A percentile compares a stretch with the other conserved stretches of the same genome.
Conservation (phyloP, 805 yeast species). For the Lachancea sp. region DNA sequence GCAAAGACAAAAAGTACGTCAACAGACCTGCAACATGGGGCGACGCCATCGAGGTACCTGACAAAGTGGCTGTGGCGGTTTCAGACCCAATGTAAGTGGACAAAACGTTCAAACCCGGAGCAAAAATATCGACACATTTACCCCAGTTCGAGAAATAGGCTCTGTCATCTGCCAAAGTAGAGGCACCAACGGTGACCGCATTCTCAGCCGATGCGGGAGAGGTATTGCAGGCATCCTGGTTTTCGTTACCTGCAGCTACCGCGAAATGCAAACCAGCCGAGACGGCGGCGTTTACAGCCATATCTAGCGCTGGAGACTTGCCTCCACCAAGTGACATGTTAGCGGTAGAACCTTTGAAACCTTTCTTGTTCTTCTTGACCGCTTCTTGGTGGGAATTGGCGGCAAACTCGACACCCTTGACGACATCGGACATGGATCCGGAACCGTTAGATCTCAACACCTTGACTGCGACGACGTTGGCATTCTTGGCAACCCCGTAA, state of each 20-base stretch:
- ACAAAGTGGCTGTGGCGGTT: slow-evolving; percentile 69
- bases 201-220: slow-evolving; percentile 86
- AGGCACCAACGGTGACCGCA: slow-evolving; percentile 93
- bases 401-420: slow-evolving; percentile 80
- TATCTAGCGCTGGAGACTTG: slow-evolving; percentile 75
- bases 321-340: slow-evolving; percentile 97
- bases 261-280: slow-evolving; percentile 85
- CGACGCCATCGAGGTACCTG: slow-evolving; percentile 98
- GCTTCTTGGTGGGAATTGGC: slow-evolving; percentile 61
- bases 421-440: slow-evolving; percentile 77
- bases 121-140: slow-evolving; percentile 91
- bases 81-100: slow-evolving; percentile 79
- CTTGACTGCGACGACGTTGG: slow-evolving; percentile 73
- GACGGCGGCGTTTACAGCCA: slow-evolving; percentile 87
- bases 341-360: slow-evolving; percentile 79
- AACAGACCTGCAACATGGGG: slow-evolving; percentile 93
- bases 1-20: slow-evolving; percentile 80
- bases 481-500: slow-evolving; percentile 81
- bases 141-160: slow-evolving; percentile 96
- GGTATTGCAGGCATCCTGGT: slow-evolving; percentile 84
- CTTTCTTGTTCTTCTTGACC: slow-evolving; percentile 44
- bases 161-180: slow-evolving; percentile 79
- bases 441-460: slow-evolving; percentile 78
- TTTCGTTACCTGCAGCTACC: slow-evolving; percentile 95
- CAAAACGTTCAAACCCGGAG: slow-evolving; percentile 87